Percentiles rank a stretch among this genome's conserved stretches.
Conservation (phyloP, 495 filamentous ascomycete genomes). For the Neurospora hispaniola region DNA sequence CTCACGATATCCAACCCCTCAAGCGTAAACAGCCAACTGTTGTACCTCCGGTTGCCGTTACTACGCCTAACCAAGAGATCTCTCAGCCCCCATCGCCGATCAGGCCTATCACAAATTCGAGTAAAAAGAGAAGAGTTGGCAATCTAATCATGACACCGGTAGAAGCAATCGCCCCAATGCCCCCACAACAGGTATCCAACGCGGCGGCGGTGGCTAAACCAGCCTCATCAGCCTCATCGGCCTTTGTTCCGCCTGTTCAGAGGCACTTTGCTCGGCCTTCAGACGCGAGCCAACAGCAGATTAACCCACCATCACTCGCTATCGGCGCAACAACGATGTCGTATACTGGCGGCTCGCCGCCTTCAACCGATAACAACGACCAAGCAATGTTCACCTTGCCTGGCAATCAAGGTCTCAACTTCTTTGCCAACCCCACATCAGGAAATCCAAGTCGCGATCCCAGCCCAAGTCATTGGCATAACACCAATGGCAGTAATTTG, state of each 20-base stretch:
- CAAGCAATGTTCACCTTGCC: background rate
- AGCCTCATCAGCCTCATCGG: background rate
- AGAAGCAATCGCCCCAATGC: background rate
- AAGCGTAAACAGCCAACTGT: background rate
- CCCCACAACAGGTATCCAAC: background rate
- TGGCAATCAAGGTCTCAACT: background rate
- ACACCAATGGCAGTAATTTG: background rate
- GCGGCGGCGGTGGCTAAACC: background rate
- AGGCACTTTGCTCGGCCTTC: background rate
- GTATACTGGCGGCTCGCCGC: background rate
- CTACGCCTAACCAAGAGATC: background rate
- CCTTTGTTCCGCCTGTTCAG: background rate
- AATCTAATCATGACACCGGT: conserved; percentile 9
- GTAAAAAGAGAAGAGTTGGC: conserved; percentile 7
- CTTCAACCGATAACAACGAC: background rate
- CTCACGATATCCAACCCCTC: background rate
- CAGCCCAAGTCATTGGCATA: conserved; percentile 5
- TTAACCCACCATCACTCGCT: background rate
- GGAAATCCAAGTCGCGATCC: conserved; percentile 9
- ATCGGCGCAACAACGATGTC: conserved; percentile 16
- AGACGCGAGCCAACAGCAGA: background rate
- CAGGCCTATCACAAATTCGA: background rate
- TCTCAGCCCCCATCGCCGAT: background rate
- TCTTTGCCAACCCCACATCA: conserved; percentile 2
- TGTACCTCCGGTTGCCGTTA: background rate